Conservation (phyloP, 768 basidiomycete species). For the Panaeolus cyanescens region DNA sequence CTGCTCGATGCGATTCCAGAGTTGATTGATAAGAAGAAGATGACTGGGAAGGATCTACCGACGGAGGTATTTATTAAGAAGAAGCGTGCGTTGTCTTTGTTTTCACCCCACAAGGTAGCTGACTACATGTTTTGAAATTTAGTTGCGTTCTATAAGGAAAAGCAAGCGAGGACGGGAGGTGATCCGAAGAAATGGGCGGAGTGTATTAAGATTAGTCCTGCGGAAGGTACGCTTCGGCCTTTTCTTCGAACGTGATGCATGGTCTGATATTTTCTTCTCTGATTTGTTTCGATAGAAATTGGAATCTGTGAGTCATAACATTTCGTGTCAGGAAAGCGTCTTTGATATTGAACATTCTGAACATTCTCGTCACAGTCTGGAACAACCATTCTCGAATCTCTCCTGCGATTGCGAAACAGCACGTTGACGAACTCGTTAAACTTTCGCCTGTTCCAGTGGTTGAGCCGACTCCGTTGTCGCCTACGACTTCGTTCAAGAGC, state of each 20-base stretch:
- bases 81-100: constrained; percentile 50
- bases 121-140: constrained; percentile 4
- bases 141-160: constrained; percentile 79
- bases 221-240: constrained; percentile 56
- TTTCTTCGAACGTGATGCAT: not conserved
- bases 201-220: constrained; percentile 64
- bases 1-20: constrained; percentile 65
- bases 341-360: not conserved
- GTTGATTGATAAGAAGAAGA: constrained; percentile 58
- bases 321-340: not conserved
- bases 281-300: constrained; percentile 50
- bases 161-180: constrained; percentile 58
- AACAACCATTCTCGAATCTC: constrained; percentile 71
- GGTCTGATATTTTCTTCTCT: not conserved
- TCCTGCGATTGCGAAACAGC: constrained; percentile 51
- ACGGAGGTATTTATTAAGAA: constrained; percentile 80
- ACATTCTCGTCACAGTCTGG: constrained; percentile 58
- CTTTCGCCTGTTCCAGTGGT: constrained; percentile 43
- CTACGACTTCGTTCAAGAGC: constrained; percentile 3
- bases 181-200: constrained; percentile 52
- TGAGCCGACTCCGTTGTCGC: constrained; percentile 3
- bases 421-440: constrained; percentile 54
- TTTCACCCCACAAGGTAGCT: not conserved
- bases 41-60: constrained; percentile 69
- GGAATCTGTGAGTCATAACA: constrained; percentile 56